Evolutionary conservation across 768 basidiomycete species (phyloP), one percentile per base, ranked within the genome.

Genomic region (Nidularia pulvinata): DNA sequence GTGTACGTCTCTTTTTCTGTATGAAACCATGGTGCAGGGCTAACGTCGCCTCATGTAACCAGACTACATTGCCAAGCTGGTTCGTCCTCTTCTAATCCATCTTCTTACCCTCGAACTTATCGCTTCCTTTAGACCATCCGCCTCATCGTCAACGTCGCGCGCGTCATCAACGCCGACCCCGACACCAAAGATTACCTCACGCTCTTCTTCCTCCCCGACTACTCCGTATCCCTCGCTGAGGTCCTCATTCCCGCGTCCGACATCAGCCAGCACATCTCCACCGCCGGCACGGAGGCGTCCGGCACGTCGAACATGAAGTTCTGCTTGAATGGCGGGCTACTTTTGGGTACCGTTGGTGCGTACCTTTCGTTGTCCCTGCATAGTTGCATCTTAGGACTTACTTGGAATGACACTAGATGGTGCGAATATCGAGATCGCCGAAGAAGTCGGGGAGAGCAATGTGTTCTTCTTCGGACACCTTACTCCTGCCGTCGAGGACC

Each of bases 141-240:
- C 50, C 85, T 99, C 50, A 95, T 98, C 72, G 89, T 94, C 61
- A 93, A 93, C 58, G 93, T 93, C 56, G 88, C 91, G 19, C 85
- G 78, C 52, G 72, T 85, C 56, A 86, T 95, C 75, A 92, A 87
- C 65, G 80, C 74, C 13, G 97, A 98, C 68, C 85, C 89, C 1
- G 95, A 97, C 50, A 91, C 93, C 33, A 88, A 86, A 61, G 87
- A 92, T 55, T 85, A 90, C 59, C 86, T 98, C 58, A 85, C 85
- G 46, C 80, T 98, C 56, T 91, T 89, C 77, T 98, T 98, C 89
- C 80, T 99, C 16, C 95, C 97, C 0, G 96, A 98, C 67, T 99
- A 99, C 73, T 89, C 87, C 1, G 93, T 91, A 37, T 89, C 88
- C 46, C 69, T 91, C 46, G 89, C 91, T 1, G 91, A 93, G 65